Base-by-base conservation (phyloP, 306 rosid species). In the Ormosia emarginata region DNA sequence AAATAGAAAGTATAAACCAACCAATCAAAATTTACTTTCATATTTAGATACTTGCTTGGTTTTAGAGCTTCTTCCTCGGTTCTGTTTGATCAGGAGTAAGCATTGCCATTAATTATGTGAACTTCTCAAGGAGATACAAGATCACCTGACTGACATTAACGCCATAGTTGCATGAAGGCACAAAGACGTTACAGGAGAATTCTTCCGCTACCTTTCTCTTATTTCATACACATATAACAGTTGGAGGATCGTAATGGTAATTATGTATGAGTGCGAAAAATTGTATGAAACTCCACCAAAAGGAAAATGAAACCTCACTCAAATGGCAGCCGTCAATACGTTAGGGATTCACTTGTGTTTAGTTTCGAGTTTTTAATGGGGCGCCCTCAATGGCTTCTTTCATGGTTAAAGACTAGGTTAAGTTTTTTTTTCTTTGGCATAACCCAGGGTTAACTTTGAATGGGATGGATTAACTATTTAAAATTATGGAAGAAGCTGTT, bases 191-290 rank as follows among this genome's bases (percentile, higher is more conserved):
- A 93, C 94, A 0, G 98, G 90, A 32, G 93, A 95, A 32, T 93
- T 93, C 86, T 95, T 93, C 72, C 88, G 84, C 59, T 82, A 88
- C 87, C 91, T 95, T 44, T 77, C 89, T 57, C 81, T 95, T 74
- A 74, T 95, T 73, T 85, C 97, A 0, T 91, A 93, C 15, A 85
- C 87, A 17, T 78, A 88, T 77, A 91, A 91, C 78, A 79, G 89
- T 89, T 95, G 93, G 98, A 95, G 79, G 98, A 93, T 75, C 88
- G 88, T 75, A 97, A 95, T 88, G 94, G 98, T 93, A 89, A 88
- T 59, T 65, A 17, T 61, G 13, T 68, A 9, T 24, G 33, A 72
- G 13, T 37, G 55, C 58, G 57, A 24, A 39, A 33, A 46, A 37
- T 34, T 17, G 29, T 75, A 64, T 67, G 3, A 10, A 24, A 24